Percentiles rank a stretch among this genome's conserved stretches.
Evolutionary conservation across 23 red algal genomes (phyloP).

Genomic region (Gracilaria domingensis): DNA sequence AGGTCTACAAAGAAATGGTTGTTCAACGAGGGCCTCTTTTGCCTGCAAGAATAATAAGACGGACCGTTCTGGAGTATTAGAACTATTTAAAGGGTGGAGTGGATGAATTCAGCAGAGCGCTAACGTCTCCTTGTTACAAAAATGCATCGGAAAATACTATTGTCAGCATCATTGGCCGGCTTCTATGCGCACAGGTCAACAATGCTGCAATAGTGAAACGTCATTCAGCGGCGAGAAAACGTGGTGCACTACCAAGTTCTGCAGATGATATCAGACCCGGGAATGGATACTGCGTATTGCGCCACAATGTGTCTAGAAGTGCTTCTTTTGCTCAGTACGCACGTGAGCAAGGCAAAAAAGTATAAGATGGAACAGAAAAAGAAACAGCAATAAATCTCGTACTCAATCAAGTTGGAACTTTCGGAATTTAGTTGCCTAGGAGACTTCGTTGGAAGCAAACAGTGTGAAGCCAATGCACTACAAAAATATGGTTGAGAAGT

Average conservation of each 20-base stretch:
- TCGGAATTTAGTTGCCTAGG: neutral
- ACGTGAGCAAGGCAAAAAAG: neutral
- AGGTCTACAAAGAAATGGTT: neutral
- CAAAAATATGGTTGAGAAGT: neutral
- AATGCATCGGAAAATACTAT: constrained; percentile 16
- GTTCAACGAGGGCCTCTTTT: neutral
- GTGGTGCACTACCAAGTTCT: neutral
- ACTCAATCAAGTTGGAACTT: neutral
- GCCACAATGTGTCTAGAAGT: neutral
- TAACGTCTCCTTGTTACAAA: neutral
- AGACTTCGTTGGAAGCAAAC: neutral
- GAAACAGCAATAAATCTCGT: neutral
- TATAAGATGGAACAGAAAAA: neutral
- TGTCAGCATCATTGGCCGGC: constrained; percentile 15
- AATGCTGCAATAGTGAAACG: neutral
- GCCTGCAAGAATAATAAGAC: constrained; percentile 16
- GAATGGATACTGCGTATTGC: neutral
- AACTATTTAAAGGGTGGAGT: constrained; percentile 5
- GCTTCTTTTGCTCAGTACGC: neutral
- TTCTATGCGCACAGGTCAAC: constrained; percentile 15
- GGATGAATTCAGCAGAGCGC: constrained; percentile 12
- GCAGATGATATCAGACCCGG: neutral
- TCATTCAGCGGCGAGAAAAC: neutral
- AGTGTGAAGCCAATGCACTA: no score
- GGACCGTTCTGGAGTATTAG: constrained; percentile 9